phyloP scores from a whole-genome alignment of 768 basidiomycete genomes.

The Neoboletus brunneissimus region DNA sequence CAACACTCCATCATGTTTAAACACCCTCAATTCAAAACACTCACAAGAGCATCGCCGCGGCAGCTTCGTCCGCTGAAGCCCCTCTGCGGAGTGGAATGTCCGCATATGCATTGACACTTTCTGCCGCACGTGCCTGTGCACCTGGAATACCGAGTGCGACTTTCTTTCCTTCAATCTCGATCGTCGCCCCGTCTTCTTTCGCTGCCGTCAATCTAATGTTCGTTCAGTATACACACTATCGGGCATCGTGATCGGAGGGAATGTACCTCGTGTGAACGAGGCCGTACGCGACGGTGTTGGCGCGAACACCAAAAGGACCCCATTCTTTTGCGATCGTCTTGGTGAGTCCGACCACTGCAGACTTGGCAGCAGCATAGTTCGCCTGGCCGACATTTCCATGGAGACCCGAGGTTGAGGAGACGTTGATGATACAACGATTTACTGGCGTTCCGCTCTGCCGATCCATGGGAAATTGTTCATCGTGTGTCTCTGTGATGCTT shows the following conservation, averaged over 20 bases:
- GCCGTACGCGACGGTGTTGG: constrained; percentile 79
- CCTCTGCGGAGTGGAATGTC: constrained; percentile 67
- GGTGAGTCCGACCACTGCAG: constrained; percentile 74
- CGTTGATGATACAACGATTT: constrained; percentile 76
- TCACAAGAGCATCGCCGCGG: constrained; percentile 72
- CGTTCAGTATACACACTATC: constrained; percentile 1
- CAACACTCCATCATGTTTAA: background rate
- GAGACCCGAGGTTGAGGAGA: constrained; percentile 78
- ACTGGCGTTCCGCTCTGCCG: constrained; percentile 51
- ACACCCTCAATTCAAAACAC: constrained; percentile 26
- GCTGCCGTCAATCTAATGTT: constrained; percentile 64
- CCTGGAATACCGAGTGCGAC: constrained; percentile 79
- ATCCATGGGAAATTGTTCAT: background rate
- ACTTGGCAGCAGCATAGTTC: constrained; percentile 79
- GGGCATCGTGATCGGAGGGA: background rate
- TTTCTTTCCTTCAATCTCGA: constrained; percentile 81
- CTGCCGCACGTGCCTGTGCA: constrained; percentile 39
- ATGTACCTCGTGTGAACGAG: constrained; percentile 69
- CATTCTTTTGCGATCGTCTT: constrained; percentile 89
- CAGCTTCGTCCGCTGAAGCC: constrained; percentile 73
- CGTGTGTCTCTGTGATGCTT: background rate
- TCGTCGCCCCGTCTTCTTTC: constrained; percentile 72
- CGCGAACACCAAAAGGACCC: constrained; percentile 79
- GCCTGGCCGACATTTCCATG: constrained; percentile 87
- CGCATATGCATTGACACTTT: constrained; percentile 41